Evolutionary conservation across 1,139 yeast species (phyloP).

Genomic region (Yamadazyma sp.): DNA sequence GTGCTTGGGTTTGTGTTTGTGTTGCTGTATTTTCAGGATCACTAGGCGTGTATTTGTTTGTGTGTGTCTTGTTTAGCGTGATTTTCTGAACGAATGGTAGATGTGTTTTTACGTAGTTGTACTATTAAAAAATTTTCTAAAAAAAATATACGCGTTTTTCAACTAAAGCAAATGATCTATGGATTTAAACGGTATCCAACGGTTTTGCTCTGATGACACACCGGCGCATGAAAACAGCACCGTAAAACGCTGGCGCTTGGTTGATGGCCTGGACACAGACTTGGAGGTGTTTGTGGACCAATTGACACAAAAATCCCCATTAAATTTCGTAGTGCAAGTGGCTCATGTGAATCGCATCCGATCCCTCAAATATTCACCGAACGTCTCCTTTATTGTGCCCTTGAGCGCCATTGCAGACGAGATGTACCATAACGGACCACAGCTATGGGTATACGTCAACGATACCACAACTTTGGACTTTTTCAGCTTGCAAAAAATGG

Average conservation of each 20-base stretch:
- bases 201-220: background rate
- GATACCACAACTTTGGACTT: background rate
- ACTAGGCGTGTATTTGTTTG: too few species aligned
- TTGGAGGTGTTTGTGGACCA: background rate
- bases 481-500: constrained; percentile 3
- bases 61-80: too few species aligned
- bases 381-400: constrained; percentile 1
- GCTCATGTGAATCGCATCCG: background rate
- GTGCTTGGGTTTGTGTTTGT: background rate
- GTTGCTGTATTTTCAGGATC: background rate
- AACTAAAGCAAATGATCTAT: background rate
- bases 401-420: background rate
- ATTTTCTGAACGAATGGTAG: too few species aligned
- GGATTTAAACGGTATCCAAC: background rate
- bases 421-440: background rate
- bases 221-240: too few species aligned
- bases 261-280: background rate
- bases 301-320: background rate
- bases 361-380: background rate
- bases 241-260: background rate
- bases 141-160: background rate
- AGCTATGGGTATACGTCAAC: constrained; percentile 3
- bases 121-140: background rate
- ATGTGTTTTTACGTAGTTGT: background rate
- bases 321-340: background rate